Evolutionary conservation across 2,329 filamentous ascomycete species (phyloP).

Genomic region (Truncatella angustata): DNA sequence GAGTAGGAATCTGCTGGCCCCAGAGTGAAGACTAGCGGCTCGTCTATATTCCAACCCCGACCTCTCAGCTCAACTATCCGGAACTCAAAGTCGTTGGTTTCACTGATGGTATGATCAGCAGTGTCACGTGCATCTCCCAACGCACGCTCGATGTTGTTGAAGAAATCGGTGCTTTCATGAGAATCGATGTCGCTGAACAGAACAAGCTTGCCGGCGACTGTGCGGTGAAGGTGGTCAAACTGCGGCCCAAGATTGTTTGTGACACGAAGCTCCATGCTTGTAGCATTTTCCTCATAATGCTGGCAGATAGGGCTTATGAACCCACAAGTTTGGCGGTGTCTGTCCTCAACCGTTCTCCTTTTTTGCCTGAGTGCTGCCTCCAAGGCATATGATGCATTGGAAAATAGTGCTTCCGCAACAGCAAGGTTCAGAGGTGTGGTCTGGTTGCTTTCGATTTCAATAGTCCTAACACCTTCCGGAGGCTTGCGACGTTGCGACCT

Average conservation of each 20-base stretch:
- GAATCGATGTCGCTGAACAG: constrained; percentile 43
- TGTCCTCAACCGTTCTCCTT: constrained; percentile 39
- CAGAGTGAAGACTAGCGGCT: constrained; percentile 45
- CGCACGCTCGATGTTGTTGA: constrained; percentile 35
- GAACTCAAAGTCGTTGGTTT: constrained; percentile 47
- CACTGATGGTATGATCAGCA: constrained; percentile 38
- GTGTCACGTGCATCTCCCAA: constrained; percentile 37
- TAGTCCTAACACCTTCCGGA: constrained; percentile 35
- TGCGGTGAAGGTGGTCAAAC: constrained; percentile 42
- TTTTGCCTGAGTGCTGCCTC: constrained; percentile 38
- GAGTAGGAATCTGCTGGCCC: constrained; percentile 40
- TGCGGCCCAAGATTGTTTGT: constrained; percentile 49
- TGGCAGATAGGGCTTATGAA: constrained; percentile 34
- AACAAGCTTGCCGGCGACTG: constrained; percentile 40
- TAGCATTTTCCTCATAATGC: constrained; percentile 40
- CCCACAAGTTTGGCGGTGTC: constrained; percentile 34
- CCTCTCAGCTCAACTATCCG: constrained; percentile 45
- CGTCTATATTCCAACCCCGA: constrained; percentile 42
- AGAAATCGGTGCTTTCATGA: constrained; percentile 43
- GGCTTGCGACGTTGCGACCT: constrained; percentile 34
- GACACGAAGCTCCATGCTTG: constrained; percentile 45
- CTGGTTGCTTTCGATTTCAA: constrained; percentile 47
- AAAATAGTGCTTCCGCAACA: constrained; percentile 46
- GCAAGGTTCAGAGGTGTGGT: constrained; percentile 45
- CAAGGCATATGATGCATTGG: constrained; percentile 40